Evolutionary conservation across 768 basidiomycete genomes (phyloP), one percentile per base, ranked within the genome.

Genomic region (Coprinopsis cinerea): DNA sequence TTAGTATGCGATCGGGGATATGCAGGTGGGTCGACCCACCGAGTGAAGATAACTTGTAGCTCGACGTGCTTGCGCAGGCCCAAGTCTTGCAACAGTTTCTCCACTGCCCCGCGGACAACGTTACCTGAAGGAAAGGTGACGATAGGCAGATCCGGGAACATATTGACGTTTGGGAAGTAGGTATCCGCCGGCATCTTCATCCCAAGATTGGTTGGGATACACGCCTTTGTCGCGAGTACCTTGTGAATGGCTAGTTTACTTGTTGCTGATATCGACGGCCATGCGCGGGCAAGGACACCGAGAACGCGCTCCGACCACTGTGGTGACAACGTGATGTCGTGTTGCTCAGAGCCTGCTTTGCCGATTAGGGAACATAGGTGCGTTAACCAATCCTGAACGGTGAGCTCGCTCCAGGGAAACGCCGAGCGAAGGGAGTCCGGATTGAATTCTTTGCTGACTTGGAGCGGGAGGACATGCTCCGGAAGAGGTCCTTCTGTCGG

Each of bases 11-110:
- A n/a, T n/a, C n/a, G n/a, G n/a, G n/a, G n/a, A n/a, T n/a, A n/a
- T n/a, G n/a, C n/a, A n/a, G n/a, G n/a, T n/a, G n/a, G n/a, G n/a
- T n/a, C n/a, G n/a, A n/a, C n/a, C n/a, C 47, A 88, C 84, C 93
- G 76, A 47, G 86, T 80, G 61, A 99, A 99, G n/a, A 99, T 77
- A 2, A 96, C 71, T 63, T 97, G 93, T 1, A 97, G 73, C 52
- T 97, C 89, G 5, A 97, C 92, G 55, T 94, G 92, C 61, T 83
- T 90, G 15, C 92, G 79, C 10, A 97, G 90, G 10, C 92, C 95
- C 0, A 97, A 67, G 1, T 75, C 77, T 24, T 78, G 70, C 4
- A 92, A 65, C 2, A 91, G 63, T 54, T 79, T 84, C 61, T 94
- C 92, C 55, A 91, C 61, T 3, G 72, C 65, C 0, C 83, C 85